phyloP scores from a whole-genome alignment of 2,329 filamentous ascomycete genomes.

The Ophiostoma piceae region DNA sequence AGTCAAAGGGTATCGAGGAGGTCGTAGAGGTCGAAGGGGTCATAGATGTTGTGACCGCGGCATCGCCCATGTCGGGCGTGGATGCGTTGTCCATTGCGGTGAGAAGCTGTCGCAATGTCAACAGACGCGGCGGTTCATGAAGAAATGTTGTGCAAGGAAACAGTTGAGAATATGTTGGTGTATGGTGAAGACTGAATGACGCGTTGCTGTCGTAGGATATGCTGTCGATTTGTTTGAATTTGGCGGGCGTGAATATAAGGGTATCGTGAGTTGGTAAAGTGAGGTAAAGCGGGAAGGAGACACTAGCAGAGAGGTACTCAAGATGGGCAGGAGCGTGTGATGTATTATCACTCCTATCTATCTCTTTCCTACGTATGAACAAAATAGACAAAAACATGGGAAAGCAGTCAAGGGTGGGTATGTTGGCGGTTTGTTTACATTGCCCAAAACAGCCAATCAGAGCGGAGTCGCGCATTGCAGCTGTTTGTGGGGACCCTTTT shows the following conservation, averaged over 20 bases:
- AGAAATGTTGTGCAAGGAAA: neutral
- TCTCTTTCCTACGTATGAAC: neutral
- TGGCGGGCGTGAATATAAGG: neutral
- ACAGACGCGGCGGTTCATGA: neutral
- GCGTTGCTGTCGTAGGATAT: neutral
- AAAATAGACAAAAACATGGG: conserved; percentile 1
- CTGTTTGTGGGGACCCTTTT: neutral
- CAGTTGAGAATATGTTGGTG: neutral
- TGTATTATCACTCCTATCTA: neutral
- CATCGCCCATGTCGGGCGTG: neutral
- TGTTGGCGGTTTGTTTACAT: conserved; percentile 26
- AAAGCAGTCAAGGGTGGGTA: neutral
- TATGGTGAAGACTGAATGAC: neutral
- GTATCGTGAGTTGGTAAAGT: neutral
- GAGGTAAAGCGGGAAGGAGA: neutral
- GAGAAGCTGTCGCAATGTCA: conserved; percentile 8
- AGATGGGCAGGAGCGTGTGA: conserved; percentile 8
- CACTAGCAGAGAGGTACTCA: neutral
- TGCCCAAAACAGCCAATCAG: conserved; percentile 20
- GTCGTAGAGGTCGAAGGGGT: neutral
- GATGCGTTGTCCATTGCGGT: conserved; percentile 1
- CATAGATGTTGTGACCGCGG: neutral
- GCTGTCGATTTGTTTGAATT: neutral
- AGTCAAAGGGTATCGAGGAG: neutral
- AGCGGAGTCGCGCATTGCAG: conserved; percentile 1